phyloP scores from a whole-genome alignment of 176 grass and related monocot genomes.

The Ensete glaucum region DNA sequence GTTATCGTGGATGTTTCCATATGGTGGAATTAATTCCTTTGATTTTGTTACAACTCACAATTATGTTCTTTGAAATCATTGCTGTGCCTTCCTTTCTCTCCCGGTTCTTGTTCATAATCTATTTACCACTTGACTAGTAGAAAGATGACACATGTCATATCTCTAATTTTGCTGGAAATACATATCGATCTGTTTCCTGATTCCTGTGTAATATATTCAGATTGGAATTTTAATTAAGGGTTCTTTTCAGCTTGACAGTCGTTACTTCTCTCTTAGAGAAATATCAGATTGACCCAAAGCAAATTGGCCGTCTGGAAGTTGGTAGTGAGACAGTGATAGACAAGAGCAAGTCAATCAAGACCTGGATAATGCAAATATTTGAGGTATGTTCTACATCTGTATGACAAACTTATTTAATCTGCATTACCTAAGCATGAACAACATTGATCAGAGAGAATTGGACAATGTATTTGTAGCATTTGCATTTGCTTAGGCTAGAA shows the following conservation, averaged over 20 bases:
- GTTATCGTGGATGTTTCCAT: not conserved
- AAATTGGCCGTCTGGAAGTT: constrained; percentile 89
- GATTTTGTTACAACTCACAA: not conserved
- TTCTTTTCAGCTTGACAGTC: constrained; percentile 55
- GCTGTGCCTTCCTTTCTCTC: not conserved
- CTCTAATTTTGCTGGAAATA: not conserved
- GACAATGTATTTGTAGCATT: not conserved
- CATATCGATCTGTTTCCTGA: not conserved
- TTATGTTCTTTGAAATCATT: not conserved
- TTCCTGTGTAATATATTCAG: not conserved
- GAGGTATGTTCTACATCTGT: constrained; percentile 42
- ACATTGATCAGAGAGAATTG: not conserved
- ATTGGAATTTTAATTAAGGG: constrained; percentile 20
- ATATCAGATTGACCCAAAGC: constrained; percentile 66
- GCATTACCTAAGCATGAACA: not conserved
- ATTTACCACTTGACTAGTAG: not conserved
- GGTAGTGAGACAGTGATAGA: constrained; percentile 97
- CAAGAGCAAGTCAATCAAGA: constrained; percentile 95
- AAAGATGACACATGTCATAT: not conserved
- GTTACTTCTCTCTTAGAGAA: constrained; percentile 73
- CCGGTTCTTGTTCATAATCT: not conserved
- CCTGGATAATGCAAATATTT: constrained; percentile 89
- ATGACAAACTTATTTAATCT: not conserved
- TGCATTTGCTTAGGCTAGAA: not conserved
- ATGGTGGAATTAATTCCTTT: not conserved